Evolutionary conservation across 1,284 basidiomycete genomes (phyloP).

Genomic region (Moniliophthora roreri): DNA sequence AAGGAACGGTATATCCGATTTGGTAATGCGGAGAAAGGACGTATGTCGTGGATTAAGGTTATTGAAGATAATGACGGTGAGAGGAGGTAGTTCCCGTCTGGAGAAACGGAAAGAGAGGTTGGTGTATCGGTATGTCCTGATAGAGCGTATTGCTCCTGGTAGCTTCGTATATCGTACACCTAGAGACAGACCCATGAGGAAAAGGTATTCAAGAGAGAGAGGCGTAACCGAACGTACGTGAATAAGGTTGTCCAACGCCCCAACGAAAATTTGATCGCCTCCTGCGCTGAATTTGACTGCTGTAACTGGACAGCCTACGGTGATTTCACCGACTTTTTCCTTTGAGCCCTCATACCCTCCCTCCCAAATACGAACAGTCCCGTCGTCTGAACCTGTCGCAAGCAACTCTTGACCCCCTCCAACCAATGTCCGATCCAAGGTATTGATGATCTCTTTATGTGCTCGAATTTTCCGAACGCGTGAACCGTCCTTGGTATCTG

Average conservation of each 20-base stretch:
- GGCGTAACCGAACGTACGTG: too few relatives aligned
- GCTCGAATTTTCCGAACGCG: slow-evolving; percentile 74
- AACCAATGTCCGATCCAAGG: slow-evolving; percentile 81
- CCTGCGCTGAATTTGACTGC: slow-evolving; percentile 44
- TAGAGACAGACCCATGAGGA: too few relatives aligned
- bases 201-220: too few relatives aligned
- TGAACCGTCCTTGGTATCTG: slow-evolving; percentile 79
- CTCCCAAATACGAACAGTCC: slow-evolving; percentile 87
- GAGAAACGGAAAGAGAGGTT: slow-evolving; percentile 85
- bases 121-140: slow-evolving; percentile 86
- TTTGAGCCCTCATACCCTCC: slow-evolving; percentile 70
- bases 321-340: slow-evolving; percentile 75
- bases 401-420: slow-evolving; percentile 64
- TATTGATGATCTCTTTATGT: slow-evolving; percentile 84
- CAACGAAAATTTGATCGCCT: too few relatives aligned
- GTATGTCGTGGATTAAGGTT: slow-evolving; percentile 85
- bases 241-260: too few relatives aligned
- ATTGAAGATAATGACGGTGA: slow-evolving; percentile 88
- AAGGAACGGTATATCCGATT: slow-evolving; percentile 80
- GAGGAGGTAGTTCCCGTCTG: slow-evolving; percentile 81
- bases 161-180: too few relatives aligned
- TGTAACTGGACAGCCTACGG: slow-evolving; percentile 88
- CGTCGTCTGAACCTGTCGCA: slow-evolving; percentile 86
- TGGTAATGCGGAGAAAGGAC: slow-evolving; percentile 85
- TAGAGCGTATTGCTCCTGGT: slow-evolving; percentile 35